Base-by-base conservation (phyloP, 2,329 filamentous ascomycete genomes). In the Verticillium dahliae region DNA sequence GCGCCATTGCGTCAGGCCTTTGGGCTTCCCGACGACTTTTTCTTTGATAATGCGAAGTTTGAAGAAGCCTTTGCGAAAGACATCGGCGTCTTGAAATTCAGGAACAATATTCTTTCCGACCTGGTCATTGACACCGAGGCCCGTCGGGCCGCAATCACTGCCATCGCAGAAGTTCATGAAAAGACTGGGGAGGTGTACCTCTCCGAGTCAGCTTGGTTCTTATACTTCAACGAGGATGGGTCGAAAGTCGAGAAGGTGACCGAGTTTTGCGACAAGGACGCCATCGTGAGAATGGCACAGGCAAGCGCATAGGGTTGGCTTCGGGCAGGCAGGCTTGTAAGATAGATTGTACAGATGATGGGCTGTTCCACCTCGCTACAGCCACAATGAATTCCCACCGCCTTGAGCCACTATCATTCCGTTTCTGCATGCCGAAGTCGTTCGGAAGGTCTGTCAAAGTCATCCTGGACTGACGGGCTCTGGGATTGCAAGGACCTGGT, bases 221-320 rank as follows among this genome's bases (percentile, higher is more conserved):
- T 63, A 41, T 58, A 62, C 33, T 60, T 63, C 55, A 62, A 45
- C 3, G 45, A 62, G 22, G 60, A 63, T 31, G 60, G 57, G 2
- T 60, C 57, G 14, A 63, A 63, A 15, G 33, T 62, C n/a, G 62
- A 22, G 18, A 62, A 33, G 45, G 62, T 58, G 2, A 39, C 50
- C 72, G 14, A 77, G 68, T 9, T 75, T 74, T 15, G 73, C 74
- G n/a, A 76, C 74, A 58, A 77, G 67, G 31, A 78, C 66, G 35
- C 73, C 65, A 3, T 76, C 62, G 37, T 76, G 62, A 61, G 22
- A n/a, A 57, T 61, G 60, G 56, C 27, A 71, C 31, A 10, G 18
- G 37, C n/a, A 14, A 31, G 27, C 27, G 27, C 27, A 31, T 31
- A 31, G 27, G 27, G 27, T 31, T 31, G 27, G 27, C 27, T 31